Evolutionary conservation across 2,329 filamentous ascomycete species (phyloP), one percentile per base, ranked within the genome.

Genomic region (Pseudocercospora eumusae): DNA sequence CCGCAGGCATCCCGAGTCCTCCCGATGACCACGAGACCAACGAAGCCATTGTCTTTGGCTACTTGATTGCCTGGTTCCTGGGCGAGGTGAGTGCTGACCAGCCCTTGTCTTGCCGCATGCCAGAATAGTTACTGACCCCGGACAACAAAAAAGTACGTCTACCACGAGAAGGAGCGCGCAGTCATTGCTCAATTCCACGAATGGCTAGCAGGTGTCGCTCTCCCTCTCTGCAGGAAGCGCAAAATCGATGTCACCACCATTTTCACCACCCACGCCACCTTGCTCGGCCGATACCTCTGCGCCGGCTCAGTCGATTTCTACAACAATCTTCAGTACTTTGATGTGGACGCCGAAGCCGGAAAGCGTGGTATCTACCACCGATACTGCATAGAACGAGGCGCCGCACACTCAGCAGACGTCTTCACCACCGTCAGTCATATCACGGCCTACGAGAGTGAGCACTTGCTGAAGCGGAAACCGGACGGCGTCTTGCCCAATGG

Each of bases 401-500:
- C 93, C 21, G 88, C 95, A 20, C 95, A 99, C 76, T 85, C 92
- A 6, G 90, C 90, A 69, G 95, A 99, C 78, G 95, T 99, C 72
- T 98, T 99, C 80, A 99, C 95, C 21, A 99, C 95, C 0, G 95
- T 99, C 63, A 98, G 93, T 18, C 95, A 98, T 77, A 98, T 99
- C 74, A 99, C 95, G 4, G 95, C 95, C 9, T 98, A 96, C 78
- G 95, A 99, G 79, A 96, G 92, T 73, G 95, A 99, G 81, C 93
- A 99, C 79, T 79, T 99, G 70, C 84, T 99, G 68, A 98, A 98
- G 84, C 89, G 95, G 67, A 98, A 98, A 80, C 95, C 95, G 0
- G 95, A 99, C 71, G 95, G 95, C 45, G 95, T 99, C 6, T 79
- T 98, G 69, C 95, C 95, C 69, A 99, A 99, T 73, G 95, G 95